Base-by-base conservation (phyloP, 2,329 filamentous ascomycete species). In the Aspergillus sojae region DNA sequence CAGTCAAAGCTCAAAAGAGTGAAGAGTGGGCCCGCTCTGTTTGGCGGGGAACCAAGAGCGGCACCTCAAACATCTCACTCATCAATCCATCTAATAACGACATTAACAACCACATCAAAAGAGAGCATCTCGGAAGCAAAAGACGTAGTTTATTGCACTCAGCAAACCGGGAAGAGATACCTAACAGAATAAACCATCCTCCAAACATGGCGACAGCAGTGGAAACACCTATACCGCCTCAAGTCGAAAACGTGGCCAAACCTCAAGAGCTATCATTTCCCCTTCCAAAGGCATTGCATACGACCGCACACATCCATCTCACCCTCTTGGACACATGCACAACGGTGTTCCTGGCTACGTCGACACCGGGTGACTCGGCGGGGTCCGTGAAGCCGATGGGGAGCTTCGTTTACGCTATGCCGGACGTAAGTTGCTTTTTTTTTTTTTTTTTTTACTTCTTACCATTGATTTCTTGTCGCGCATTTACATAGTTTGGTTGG, bases 341-440 rank as follows among this genome's bases (percentile, higher is more conserved):
- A 12, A 80, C 87, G 50, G 78, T 88, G 12, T 88, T 88, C 73
- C 77, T 89, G 52, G 83, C 85, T 0, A 87, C 84, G 0, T 84
- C 84, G 9, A 79, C 81, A 2, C 72, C 81, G 1, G 85, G 77
- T 3, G 77, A 81, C 48, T 76, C 75, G 23, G 70, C 72, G 0
- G 72, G 72, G 12, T 71, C 72, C 57, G 71, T 75, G 36, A 80
- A 85, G 46, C 81, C 85, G 57, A 85, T 98, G 78, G 94, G 95
- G 3, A 97, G 93, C 57, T 94, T 98, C 74, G 92, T 98, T 53
- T 98, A 97, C 75, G 92, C 94, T 3, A 87, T 99, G 76, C 94
- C 95, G 19, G 91, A 97, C 80, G 95, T 97, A 81, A 71, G 82
- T 75, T 75, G 58, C 57, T 56, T 53, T 21, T 9, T 19, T 56